Evolutionary conservation across 2,329 filamentous ascomycete species (phyloP).

Genomic region (Ascochyta pisi): DNA sequence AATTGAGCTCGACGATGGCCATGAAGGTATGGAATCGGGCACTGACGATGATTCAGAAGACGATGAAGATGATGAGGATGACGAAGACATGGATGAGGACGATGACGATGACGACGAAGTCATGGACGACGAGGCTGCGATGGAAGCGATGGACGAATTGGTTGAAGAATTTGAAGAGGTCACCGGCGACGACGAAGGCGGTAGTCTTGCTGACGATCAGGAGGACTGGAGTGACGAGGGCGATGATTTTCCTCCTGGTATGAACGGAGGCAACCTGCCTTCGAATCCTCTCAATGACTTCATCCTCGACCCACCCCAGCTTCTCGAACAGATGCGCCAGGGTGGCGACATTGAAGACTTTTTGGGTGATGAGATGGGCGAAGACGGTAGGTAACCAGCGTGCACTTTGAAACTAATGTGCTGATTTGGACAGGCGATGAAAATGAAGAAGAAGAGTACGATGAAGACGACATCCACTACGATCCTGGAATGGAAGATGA

Average conservation of each 20-base stretch:
- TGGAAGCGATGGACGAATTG: constrained; percentile 34
- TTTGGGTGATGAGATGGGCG: constrained; percentile 65
- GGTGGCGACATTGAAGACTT: constrained; percentile 59
- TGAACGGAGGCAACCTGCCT: constrained; percentile 60
- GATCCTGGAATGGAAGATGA: constrained; percentile 59
- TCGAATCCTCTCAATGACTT: constrained; percentile 46
- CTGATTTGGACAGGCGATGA: constrained; percentile 50
- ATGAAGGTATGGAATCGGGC: constrained; percentile 63
- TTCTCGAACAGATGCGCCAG: constrained; percentile 51
- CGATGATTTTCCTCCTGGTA: constrained; percentile 51
- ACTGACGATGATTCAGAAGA: constrained; percentile 62
- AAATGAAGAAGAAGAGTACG: constrained; percentile 68
- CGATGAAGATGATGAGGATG: constrained; percentile 62
- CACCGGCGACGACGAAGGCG: constrained; percentile 57
- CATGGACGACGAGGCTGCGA: constrained; percentile 47
- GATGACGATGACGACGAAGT: constrained; percentile 42
- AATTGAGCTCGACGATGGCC: constrained; percentile 79
- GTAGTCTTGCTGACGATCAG: constrained; percentile 50
- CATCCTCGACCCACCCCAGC: constrained; percentile 45
- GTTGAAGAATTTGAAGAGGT: constrained; percentile 53
- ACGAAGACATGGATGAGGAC: constrained; percentile 59
- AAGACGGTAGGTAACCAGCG: constrained; percentile 61
- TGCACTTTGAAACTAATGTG: not conserved
- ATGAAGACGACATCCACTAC: constrained; percentile 69
- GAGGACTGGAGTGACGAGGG: constrained; percentile 57